A percentile compares a stretch with the other conserved stretches of the same genome.
Evolutionary conservation across 2,329 filamentous ascomycete genomes (phyloP).

Genomic region (Anthostomella pinea): DNA sequence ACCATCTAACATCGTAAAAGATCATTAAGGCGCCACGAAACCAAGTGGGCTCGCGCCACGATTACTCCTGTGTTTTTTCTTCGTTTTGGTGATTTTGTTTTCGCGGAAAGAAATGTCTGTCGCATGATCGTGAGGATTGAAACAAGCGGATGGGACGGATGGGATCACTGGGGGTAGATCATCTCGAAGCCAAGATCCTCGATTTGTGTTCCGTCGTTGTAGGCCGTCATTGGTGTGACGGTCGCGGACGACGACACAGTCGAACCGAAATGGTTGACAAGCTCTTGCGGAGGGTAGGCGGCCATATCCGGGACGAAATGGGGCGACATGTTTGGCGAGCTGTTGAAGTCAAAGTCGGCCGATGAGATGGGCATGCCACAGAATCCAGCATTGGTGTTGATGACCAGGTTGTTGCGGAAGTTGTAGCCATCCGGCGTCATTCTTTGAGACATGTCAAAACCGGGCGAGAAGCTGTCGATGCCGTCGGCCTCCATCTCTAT

Average conservation of each 20-base stretch:
- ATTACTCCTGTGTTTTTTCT: constrained; percentile 2
- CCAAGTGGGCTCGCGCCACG: no score
- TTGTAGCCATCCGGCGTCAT: constrained; percentile 11
- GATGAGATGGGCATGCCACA: constrained; percentile 28
- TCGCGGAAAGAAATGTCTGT: no score
- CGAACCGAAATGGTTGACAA: constrained; percentile 25
- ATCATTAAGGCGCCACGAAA: no score
- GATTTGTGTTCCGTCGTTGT: constrained; percentile 21
- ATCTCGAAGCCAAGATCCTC: constrained; percentile 27
- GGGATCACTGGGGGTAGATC: constrained; percentile 24
- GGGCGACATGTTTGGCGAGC: constrained; percentile 19
- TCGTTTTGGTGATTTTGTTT: no score
- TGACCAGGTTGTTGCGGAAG: constrained; percentile 16
- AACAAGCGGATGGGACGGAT: constrained; percentile 1
- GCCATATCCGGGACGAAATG: constrained; percentile 20
- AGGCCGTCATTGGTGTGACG: constrained; percentile 26
- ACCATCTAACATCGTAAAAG: no score
- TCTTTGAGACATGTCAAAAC: constrained; percentile 14
- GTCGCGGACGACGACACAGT: constrained; percentile 28
- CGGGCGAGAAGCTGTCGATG: constrained; percentile 20
- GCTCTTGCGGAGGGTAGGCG: constrained; percentile 18
- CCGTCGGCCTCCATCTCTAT: constrained; percentile 17
- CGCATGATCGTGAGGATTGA: constrained; percentile 4
- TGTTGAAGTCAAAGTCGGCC: constrained; percentile 29
- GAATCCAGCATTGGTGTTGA: constrained; percentile 20